Percentiles rank a stretch among this genome's conserved stretches.
Evolutionary conservation across 1,139 yeast genomes (phyloP).

Genomic region (Saccharomyces hybrid): DNA sequence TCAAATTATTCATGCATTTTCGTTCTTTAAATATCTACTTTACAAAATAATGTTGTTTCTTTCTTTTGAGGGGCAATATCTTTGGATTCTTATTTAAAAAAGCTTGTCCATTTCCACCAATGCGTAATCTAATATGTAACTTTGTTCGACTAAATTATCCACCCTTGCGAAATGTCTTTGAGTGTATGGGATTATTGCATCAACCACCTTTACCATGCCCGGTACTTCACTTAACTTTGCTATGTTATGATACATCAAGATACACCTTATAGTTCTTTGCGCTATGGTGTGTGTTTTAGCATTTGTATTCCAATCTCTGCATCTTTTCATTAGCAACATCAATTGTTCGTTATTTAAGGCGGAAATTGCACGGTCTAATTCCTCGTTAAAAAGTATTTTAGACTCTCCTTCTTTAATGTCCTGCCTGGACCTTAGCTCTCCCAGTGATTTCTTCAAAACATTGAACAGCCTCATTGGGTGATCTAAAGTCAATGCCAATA

Average conservation of each 20-base stretch:
- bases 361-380: conserved; percentile 59
- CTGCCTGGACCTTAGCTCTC: neutral
- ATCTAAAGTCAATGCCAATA: too few relatives aligned
- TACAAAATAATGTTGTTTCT: neutral
- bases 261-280: conserved; percentile 63
- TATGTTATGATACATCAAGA: conserved; percentile 48
- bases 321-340: conserved; percentile 53
- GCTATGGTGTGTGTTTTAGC: conserved; percentile 73
- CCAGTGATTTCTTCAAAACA: conserved; percentile 52
- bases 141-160: conserved; percentile 75
- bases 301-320: conserved; percentile 93
- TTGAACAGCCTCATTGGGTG: too few relatives aligned
- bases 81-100: too few relatives aligned
- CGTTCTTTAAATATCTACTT: too few relatives aligned
- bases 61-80: neutral
- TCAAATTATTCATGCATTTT: too few relatives aligned
- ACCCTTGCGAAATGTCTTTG: conserved; percentile 75
- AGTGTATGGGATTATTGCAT: conserved; percentile 72
- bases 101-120: conserved; percentile 64
- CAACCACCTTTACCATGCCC: conserved; percentile 62
- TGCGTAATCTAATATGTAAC: conserved; percentile 78
- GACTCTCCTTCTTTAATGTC: conserved; percentile 36
- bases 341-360: conserved; percentile 55
- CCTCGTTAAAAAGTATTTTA: conserved; percentile 42
- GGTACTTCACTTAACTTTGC: conserved; percentile 55